Percentiles rank a stretch among this genome's conserved stretches.
These are phyloP conservation scores for Lactarius pseudohatsudake DNA, from an alignment of 768 basidiomycete species.

Conservation along the genomic window DNA sequence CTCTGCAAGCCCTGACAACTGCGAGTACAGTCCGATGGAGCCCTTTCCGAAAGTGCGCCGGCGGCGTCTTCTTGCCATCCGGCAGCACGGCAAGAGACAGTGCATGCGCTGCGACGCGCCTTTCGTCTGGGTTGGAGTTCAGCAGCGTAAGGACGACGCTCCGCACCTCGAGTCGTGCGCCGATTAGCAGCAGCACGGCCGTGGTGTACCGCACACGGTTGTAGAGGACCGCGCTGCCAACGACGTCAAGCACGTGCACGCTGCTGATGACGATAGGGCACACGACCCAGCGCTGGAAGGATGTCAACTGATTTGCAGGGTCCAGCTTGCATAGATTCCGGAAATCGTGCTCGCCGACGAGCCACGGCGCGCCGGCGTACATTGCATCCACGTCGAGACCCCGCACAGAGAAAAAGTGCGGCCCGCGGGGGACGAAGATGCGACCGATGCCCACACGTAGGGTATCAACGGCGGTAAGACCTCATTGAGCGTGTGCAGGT, in stretches of 20 bases:
- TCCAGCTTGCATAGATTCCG: conserved; percentile 95
- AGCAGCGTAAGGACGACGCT: conserved; percentile 69
- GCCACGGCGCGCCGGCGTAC: conserved; percentile 64
- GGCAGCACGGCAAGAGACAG: not conserved
- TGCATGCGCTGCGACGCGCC: conserved; percentile 20
- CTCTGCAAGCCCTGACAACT: conserved; percentile 35
- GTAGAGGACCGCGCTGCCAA: conserved; percentile 65
- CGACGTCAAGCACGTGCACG: too few species aligned
- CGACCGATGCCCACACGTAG: conserved; percentile 91
- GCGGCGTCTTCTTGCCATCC: conserved; percentile 38
- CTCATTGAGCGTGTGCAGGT: conserved; percentile 78
- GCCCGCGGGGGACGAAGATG: conserved; percentile 77
- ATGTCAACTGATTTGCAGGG: conserved; percentile 83
- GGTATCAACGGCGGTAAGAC: conserved; percentile 89
- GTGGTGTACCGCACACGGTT: conserved; percentile 97
- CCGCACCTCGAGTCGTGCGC: conserved; percentile 73
- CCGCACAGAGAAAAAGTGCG: conserved; percentile 79
- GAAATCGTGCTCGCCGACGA: conserved; percentile 92
- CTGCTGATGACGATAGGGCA: too few species aligned
- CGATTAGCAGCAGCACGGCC: conserved; percentile 86
- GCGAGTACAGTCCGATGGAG: conserved; percentile 29
- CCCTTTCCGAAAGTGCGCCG: conserved; percentile 40
- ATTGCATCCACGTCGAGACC: conserved; percentile 71
- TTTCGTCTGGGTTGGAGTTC: conserved; percentile 53
- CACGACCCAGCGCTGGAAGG: conserved; percentile 53